Base-by-base conservation (phyloP, 768 basidiomycete species). In the Rhizopogon salebrosus region DNA sequence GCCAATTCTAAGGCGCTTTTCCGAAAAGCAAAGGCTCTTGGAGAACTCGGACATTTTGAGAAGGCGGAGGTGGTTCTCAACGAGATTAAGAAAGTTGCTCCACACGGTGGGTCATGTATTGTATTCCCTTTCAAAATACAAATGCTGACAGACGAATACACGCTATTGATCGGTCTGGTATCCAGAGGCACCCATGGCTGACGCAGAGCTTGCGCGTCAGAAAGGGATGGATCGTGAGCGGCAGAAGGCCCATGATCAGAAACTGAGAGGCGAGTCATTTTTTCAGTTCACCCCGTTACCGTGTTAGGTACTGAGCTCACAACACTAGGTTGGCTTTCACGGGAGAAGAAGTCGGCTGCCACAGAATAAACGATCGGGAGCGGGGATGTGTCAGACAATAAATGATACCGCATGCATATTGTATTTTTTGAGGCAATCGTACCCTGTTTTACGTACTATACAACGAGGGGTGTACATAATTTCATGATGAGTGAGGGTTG, bases 1-100 rank as follows among this genome's bases (percentile, higher is more conserved):
- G 71, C 79, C 57, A 92, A 92, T 63, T 80, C 76, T 65, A 93
- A 92, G 63, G 90, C 86, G 0, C 72, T 84, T 66, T 91, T 87
- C 70, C 77, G 91, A 31, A 92, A 92, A 65, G 89, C 79, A 18
- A 91, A 89, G 66, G 89, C 86, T 0, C 68, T 87, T 10, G 85
- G 84, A 24, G 88, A 92, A 62, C 77, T 78, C 56, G 90, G 91
- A 1, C 89, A 74, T 62, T 84, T 82, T 55, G 88, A 91, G 57
- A 87, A 83, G 61, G 84, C 89, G 1, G 76, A 83, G 54, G 79
- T 75, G 56, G 75, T 84, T 37, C 72, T 92, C 24, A 71, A 80
- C 46, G 86, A 89, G 23, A 66, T 89, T 36, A 80, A 84, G 60
- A 75, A 72, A 60, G 78, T 87, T 64, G 82, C 80, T 52, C 79